Percentiles rank a stretch among this genome's conserved stretches.
These are phyloP conservation scores for Musa itinerans DNA, from an alignment of 176 grass and related monocot genomes.

Conservation along the genomic window DNA sequence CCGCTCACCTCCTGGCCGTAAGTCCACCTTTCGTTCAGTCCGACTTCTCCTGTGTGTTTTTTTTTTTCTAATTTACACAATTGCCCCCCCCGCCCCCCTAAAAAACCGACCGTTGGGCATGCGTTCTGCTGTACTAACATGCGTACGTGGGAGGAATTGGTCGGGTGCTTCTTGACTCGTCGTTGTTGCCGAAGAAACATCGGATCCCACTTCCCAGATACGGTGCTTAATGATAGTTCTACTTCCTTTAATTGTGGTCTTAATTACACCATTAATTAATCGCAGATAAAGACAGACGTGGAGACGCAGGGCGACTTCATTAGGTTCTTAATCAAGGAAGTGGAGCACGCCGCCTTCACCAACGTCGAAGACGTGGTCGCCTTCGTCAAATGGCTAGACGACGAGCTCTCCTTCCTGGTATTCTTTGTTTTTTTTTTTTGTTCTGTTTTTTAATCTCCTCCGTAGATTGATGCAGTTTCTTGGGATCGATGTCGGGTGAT, in stretches of 20 bases:
- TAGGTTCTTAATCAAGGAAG: slow-evolving; percentile 78
- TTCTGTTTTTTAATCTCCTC: not conserved
- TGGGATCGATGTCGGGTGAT: no score
- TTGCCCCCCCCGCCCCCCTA: not conserved
- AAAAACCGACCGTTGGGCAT: not conserved
- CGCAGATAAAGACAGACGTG: slow-evolving; percentile 83
- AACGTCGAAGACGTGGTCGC: slow-evolving; percentile 74
- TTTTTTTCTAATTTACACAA: not conserved
- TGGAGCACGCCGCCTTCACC: slow-evolving; percentile 48
- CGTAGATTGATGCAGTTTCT: not conserved
- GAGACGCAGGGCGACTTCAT: slow-evolving; percentile 90
- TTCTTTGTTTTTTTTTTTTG: not conserved
- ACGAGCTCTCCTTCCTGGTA: slow-evolving; percentile 89
- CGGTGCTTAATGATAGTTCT: not conserved
- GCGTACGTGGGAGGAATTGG: not conserved
- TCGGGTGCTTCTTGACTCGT: not conserved
- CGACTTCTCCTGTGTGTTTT: no score
- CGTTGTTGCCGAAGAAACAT: not conserved
- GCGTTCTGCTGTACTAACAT: not conserved
- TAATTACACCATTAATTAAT: not conserved
- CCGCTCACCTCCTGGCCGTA: slow-evolving; percentile 87
- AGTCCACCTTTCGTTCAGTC: not conserved
- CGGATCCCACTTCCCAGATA: not conserved
- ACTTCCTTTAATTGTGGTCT: not conserved
- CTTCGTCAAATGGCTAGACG: slow-evolving; percentile 99